phyloP scores from a whole-genome alignment of 768 basidiomycete species.

The Mycena vitilis region DNA sequence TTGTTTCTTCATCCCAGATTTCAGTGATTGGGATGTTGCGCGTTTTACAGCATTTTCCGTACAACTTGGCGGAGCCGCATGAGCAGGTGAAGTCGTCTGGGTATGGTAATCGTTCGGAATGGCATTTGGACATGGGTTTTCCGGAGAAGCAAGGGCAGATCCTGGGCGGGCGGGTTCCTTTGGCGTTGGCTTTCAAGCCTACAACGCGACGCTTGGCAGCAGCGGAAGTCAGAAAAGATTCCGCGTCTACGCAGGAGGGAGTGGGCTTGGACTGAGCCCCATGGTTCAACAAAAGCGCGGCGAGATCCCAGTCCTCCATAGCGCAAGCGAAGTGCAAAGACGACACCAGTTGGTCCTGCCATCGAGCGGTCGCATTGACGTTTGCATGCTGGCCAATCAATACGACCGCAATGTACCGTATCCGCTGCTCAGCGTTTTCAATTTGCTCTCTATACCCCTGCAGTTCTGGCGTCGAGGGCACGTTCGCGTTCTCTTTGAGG shows the following conservation, averaged over 20 bases:
- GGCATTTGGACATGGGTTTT: conserved; percentile 36
- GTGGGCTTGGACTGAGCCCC: conserved; percentile 33
- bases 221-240: conserved; percentile 8
- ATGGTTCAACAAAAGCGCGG: conserved; percentile 35
- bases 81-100: conserved; percentile 40
- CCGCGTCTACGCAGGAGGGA: conserved; percentile 10
- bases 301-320: conserved; percentile 35
- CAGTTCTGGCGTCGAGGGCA: not conserved
- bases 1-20: conserved; percentile 32
- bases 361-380: conserved; percentile 24
- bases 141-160: conserved; percentile 44
- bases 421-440: conserved; percentile 13
- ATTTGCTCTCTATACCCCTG: conserved; percentile 2
- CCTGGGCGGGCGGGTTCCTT: conserved; percentile 32
- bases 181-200: conserved; percentile 14
- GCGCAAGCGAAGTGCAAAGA: conserved; percentile 35
- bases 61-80: conserved; percentile 36
- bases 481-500: not conserved
- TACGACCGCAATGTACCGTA: conserved; percentile 28
- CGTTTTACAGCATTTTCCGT: conserved; percentile 38
- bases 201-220: conserved; percentile 19
- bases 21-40: conserved; percentile 29
- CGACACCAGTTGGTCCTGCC: conserved; percentile 25
- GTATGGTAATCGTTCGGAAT: conserved; percentile 30
- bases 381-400: conserved; percentile 39